A percentile compares a stretch with the other conserved stretches of the same genome.
phyloP scores from a whole-genome alignment of 106 monocot genomes.

The Agapanthus africanus region DNA sequence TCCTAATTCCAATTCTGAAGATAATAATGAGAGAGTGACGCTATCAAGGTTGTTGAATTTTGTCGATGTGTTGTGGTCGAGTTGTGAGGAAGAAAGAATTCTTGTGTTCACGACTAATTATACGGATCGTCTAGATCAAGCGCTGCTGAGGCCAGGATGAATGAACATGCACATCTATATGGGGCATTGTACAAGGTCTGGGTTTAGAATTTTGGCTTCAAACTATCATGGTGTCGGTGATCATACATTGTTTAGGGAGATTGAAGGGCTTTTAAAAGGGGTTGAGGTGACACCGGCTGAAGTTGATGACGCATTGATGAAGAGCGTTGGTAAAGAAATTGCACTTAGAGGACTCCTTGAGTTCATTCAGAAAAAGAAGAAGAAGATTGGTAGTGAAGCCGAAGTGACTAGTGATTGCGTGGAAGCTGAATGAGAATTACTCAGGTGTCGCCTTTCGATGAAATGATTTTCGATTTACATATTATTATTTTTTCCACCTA shows the following conservation, averaged over 20 bases:
- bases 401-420: background rate
- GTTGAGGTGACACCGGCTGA: constrained; percentile 10
- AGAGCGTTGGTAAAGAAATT: background rate
- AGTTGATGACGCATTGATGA: constrained; percentile 11
- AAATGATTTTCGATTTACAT: no score
- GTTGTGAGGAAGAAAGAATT: constrained; percentile 6
- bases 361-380: background rate
- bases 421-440: no score
- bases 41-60: background rate
- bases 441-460: no score
- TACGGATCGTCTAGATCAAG: constrained; percentile 7
- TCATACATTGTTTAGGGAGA: background rate
- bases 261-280: constrained; percentile 1
- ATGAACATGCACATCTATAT: constrained; percentile 11
- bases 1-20: background rate
- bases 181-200: background rate
- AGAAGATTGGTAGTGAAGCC: background rate
- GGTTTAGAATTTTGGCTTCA: constrained; percentile 2
- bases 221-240: constrained; percentile 10
- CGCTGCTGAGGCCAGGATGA: constrained; percentile 3
- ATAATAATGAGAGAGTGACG: constrained; percentile 2
- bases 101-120: constrained; percentile 15
- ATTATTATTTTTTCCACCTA: no score
- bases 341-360: background rate
- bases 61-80: constrained; percentile 4